Evolutionary conservation across 176 grass and related monocot genomes (phyloP).

Genomic region (Typha latifolia): DNA sequence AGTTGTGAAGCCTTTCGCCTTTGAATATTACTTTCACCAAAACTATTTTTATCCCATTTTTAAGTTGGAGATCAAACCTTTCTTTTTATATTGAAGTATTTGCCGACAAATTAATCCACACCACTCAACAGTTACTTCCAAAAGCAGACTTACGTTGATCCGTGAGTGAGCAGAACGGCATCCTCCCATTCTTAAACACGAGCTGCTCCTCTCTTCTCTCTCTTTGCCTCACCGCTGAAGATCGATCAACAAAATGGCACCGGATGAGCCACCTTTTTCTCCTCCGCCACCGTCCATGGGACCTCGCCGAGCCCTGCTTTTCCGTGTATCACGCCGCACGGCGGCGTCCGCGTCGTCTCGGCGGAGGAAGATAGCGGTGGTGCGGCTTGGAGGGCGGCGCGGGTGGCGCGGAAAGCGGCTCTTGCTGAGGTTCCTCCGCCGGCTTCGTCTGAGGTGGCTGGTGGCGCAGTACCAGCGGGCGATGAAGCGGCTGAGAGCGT

Average conservation of each 20-base stretch:
- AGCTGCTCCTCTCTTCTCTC: too few relatives aligned
- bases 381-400: background rate
- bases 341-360: background rate
- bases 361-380: slow-evolving; percentile 12
- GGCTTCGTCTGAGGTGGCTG: slow-evolving; percentile 7
- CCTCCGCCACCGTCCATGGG: background rate
- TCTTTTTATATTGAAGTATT: too few relatives aligned
- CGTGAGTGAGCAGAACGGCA: slow-evolving; percentile 7
- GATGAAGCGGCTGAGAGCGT: background rate
- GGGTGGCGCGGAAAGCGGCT: slow-evolving; percentile 12
- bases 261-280: background rate
- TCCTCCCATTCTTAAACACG: background rate
- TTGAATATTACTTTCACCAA: too few relatives aligned
- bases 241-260: background rate
- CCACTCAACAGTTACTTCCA: too few relatives aligned
- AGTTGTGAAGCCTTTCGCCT: too few relatives aligned
- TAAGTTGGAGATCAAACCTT: too few relatives aligned
- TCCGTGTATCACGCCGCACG: background rate
- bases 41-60: too few relatives aligned
- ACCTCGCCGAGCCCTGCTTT: background rate
- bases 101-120: too few relatives aligned
- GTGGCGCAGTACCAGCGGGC: slow-evolving; percentile 11
- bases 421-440: slow-evolving; percentile 9
- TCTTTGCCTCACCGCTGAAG: background rate
- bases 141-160: background rate